phyloP scores from a whole-genome alignment of 768 basidiomycete genomes.

The Lactarius tabidus region DNA sequence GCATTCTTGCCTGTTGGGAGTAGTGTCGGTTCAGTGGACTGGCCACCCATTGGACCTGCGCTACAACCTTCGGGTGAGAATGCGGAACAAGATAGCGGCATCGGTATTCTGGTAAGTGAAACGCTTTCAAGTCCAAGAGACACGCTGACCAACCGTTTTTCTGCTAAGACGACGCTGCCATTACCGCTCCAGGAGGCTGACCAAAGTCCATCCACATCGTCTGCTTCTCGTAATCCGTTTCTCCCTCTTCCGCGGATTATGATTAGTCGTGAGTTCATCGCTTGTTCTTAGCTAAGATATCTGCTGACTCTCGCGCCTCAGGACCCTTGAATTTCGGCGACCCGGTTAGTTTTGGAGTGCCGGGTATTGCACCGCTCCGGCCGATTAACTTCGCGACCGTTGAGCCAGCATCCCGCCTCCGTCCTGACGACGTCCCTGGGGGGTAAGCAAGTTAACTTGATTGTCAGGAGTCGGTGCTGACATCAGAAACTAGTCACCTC shows the following conservation, averaged over 20 bases:
- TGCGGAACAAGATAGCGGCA: not conserved
- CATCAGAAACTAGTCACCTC: not conserved
- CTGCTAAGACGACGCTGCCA: not conserved
- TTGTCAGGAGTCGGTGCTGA: not conserved
- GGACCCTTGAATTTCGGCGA: not conserved
- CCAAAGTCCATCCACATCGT: not conserved
- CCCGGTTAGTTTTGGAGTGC: not conserved
- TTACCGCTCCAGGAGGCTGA: not conserved
- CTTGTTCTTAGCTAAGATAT: not conserved
- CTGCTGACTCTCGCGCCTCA: not conserved
- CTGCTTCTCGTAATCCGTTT: not conserved
- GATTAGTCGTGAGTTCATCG: not conserved
- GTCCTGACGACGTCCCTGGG: not conserved
- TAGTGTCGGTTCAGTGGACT: constrained; percentile 7
- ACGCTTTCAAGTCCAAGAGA: not conserved
- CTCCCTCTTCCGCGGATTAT: not conserved
- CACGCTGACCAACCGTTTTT: not conserved
- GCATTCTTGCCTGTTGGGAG: not conserved
- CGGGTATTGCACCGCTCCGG: not conserved
- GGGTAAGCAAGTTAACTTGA: not conserved
- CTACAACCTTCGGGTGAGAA: not conserved
- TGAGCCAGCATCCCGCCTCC: not conserved
- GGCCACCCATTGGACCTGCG: constrained; percentile 16
- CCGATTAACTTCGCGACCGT: not conserved
- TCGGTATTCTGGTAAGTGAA: not conserved